These are phyloP conservation scores for Rhododendron molle DNA, from an alignment of 148 eudicot genomes.

Conservation along the genomic window DNA sequence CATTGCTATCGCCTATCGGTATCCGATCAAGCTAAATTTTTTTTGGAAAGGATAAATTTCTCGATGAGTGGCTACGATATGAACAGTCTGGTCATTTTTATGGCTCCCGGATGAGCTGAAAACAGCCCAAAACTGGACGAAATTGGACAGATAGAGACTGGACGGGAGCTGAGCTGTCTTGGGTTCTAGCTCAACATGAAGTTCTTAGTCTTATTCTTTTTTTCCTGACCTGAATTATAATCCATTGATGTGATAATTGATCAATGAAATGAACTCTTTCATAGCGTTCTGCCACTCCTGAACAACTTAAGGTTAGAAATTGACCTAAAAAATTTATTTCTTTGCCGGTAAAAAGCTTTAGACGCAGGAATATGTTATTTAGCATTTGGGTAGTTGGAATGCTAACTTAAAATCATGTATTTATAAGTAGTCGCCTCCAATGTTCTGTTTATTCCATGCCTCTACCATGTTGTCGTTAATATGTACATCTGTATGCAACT, in stretches of 20 bases:
- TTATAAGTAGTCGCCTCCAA: neutral
- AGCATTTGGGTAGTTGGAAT: neutral
- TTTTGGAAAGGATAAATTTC: too few relatives aligned
- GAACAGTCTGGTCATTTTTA: neutral
- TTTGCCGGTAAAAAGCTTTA: neutral
- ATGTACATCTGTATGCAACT: neutral
- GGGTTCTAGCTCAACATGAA: neutral
- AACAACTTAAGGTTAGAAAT: too few relatives aligned
- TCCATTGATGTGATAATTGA: neutral
- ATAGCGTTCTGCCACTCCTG: neutral
- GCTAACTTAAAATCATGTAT: too few relatives aligned
- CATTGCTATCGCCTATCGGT: too few relatives aligned
- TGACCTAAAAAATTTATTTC: neutral
- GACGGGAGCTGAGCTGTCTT: neutral
- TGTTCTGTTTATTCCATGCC: neutral
- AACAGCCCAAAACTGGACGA: neutral
- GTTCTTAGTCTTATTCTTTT: neutral
- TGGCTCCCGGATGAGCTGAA: neutral
- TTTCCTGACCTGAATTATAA: neutral
- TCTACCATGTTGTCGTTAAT: neutral
- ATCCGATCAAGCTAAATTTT: too few relatives aligned
- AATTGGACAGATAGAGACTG: neutral
- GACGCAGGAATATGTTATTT: neutral
- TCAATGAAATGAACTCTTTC: neutral
- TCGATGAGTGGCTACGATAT: neutral